A percentile compares a stretch with the other conserved stretches of the same genome.
Evolutionary conservation across 2,329 filamentous ascomycete genomes (phyloP).

Genomic region (Emericellopsis atlantica): DNA sequence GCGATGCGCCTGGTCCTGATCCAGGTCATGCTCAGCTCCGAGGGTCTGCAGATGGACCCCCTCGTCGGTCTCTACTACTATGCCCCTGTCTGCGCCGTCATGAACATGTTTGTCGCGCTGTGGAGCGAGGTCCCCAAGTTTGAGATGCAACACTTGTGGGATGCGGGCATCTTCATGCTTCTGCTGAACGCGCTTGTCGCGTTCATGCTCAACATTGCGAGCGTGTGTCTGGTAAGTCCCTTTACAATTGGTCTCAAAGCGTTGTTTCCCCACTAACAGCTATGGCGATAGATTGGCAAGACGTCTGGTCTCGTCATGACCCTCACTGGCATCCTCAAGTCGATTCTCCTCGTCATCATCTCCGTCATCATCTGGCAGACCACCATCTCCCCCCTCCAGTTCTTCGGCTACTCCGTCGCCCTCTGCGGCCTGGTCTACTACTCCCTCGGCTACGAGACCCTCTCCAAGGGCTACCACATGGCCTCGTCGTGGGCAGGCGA

Average conservation of each 20-base stretch:
- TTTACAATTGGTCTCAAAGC: too few species aligned
- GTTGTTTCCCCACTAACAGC: slow-evolving; percentile 5
- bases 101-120: slow-evolving; percentile 62
- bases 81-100: slow-evolving; percentile 69
- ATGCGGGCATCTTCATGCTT: slow-evolving; percentile 52
- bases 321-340: slow-evolving; percentile 76
- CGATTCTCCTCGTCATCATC: slow-evolving; percentile 67
- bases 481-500: slow-evolving; percentile 10
- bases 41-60: slow-evolving; percentile 77
- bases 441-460: slow-evolving; percentile 26
- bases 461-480: slow-evolving; percentile 10
- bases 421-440: slow-evolving; percentile 37
- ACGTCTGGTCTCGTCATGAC: slow-evolving; percentile 80
- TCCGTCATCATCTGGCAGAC: slow-evolving; percentile 72
- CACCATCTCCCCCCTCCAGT: slow-evolving; percentile 56
- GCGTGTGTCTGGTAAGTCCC: slow-evolving; percentile 66
- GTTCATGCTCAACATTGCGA: slow-evolving; percentile 70
- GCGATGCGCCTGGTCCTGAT: slow-evolving; percentile 76
- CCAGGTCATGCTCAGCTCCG: slow-evolving; percentile 63
- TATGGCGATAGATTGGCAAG: slow-evolving; percentile 57
- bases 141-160: slow-evolving; percentile 51
- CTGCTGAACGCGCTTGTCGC: slow-evolving; percentile 65
- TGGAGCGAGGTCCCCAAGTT: slow-evolving; percentile 57
- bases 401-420: slow-evolving; percentile 67
- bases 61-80: slow-evolving; percentile 85